Conservation (phyloP, 257 asterid species). For the Nyctanthes arbortristis region DNA sequence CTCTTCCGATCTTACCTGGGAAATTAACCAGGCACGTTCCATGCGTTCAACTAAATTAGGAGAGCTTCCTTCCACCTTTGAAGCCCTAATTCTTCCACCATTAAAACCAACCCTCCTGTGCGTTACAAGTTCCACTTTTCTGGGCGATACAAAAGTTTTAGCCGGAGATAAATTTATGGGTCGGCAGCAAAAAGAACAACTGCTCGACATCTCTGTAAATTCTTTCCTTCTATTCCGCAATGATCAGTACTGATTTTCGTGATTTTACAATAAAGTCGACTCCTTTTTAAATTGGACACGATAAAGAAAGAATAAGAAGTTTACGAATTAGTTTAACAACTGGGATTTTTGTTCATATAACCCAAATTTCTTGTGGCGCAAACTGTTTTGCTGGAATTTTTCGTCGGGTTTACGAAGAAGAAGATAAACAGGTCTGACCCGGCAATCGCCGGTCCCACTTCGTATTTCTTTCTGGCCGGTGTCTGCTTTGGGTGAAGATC, state of each 20-base stretch:
- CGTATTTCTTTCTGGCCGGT: background rate
- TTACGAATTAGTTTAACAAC: background rate
- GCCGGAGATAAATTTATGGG: conserved; percentile 23
- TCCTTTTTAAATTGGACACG: background rate
- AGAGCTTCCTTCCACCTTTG: conserved; percentile 70
- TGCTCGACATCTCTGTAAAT: conserved; percentile 24
- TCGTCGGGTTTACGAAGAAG: background rate
- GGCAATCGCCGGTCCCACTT: background rate
- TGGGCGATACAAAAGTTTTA: conserved; percentile 15
- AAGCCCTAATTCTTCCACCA: conserved; percentile 48
- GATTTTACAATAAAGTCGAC: background rate
- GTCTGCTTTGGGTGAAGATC: background rate
- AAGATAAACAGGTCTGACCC: conserved; percentile 12
- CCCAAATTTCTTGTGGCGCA: conserved; percentile 30
- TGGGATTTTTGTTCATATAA: conserved; percentile 15
- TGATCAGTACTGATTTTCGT: background rate
- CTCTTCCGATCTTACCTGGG: no score
- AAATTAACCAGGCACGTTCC: conserved; percentile 90
- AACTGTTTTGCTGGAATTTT: conserved; percentile 25
- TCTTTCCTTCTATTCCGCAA: background rate
- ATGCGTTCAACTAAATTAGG: conserved; percentile 58
- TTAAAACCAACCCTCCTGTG: conserved; percentile 30
- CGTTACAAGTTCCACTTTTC: conserved; percentile 20
- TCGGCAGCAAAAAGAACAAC: conserved; percentile 31
- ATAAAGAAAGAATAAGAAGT: background rate